These are phyloP conservation scores for Pestalotiopsis sp. DNA, from an alignment of 2,329 filamentous ascomycete species.

Conservation along the genomic window DNA sequence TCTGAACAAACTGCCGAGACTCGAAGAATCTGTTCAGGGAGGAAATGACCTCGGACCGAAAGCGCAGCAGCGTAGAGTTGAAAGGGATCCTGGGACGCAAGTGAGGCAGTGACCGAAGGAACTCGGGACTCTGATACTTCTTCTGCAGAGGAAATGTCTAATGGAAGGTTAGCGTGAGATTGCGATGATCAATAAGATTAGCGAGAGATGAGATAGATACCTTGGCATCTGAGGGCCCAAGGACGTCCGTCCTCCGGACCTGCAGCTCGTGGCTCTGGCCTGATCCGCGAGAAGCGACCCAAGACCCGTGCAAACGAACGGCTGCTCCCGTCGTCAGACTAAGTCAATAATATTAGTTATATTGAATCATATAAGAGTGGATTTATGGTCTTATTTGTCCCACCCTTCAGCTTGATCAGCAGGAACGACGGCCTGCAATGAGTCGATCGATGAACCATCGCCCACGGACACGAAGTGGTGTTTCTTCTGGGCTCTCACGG, in stretches of 20 bases:
- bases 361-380: constrained; percentile 15
- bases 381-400: constrained; percentile 33
- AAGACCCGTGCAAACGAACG: constrained; percentile 76
- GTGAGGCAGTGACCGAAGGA: constrained; percentile 85
- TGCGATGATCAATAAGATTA: constrained; percentile 16
- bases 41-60: constrained; percentile 80
- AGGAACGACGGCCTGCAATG: constrained; percentile 80
- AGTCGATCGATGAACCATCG: constrained; percentile 80
- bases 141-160: constrained; percentile 94
- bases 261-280: constrained; percentile 81
- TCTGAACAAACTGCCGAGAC: constrained; percentile 72
- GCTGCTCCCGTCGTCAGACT: constrained; percentile 84
- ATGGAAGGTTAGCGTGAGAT: constrained; percentile 3
- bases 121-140: constrained; percentile 91
- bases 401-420: constrained; percentile 74
- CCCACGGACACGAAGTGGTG: constrained; percentile 82
- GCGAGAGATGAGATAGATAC: constrained; percentile 46
- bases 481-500: constrained; percentile 83
- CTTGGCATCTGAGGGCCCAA: constrained; percentile 79
- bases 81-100: constrained; percentile 80
- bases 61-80: constrained; percentile 77
- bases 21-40: constrained; percentile 77
- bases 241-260: constrained; percentile 66
- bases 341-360: constrained; percentile 30
- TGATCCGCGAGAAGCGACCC: constrained; percentile 70